Base-by-base conservation (phyloP, 176 grass and related monocot species). In the Juncus inflexus region DNA sequence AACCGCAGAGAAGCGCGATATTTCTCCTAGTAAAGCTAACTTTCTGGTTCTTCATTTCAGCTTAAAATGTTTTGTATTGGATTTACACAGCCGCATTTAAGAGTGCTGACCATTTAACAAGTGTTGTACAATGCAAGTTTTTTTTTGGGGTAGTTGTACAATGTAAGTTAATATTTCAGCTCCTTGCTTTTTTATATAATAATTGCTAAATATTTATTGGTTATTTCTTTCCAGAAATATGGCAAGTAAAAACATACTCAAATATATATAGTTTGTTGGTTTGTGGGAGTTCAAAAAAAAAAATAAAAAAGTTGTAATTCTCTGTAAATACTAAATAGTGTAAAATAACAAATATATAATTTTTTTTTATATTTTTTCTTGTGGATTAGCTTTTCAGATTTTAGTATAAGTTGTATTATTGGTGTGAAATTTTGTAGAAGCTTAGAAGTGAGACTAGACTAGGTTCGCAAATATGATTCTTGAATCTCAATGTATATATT, bases 81-180 rank as follows among this genome's bases (percentile, higher is more conserved):
- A 63, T 50, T 12, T 62, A 7, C 1, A 52, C 5, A 45, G 58
- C 56, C 0, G 42, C 49, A 2, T 41, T 28, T 64, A 16, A 50
- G 49, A 69, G 43, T 60, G 65, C 40, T 72, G 42, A 10, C 13
- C 8, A 64, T 12, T 50, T 53, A 9, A 51, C 50, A 63, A 43
- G 39, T 59, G 19, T 61, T 86, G 73, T 81, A 61, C 42, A 89
- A 54, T 62, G 73, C 78, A 82, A 80, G 79, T 47, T 2, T 28
- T 28, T 28, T 28, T 28, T 28, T 28, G 19, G 19, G 19, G 19
- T 28, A 28, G 19, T 28, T 28, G 19, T 28, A 28, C 19, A 28
- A 28, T 28, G 19, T 28, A 28, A 28, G 19, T 10, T 65, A 38
- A 81, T 62, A 28, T 37, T 52, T 67, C 4, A n/a, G 12, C 2